phyloP scores from a whole-genome alignment of 2,329 filamentous ascomycete genomes.

The Torrubiellomyces zombiae region DNA sequence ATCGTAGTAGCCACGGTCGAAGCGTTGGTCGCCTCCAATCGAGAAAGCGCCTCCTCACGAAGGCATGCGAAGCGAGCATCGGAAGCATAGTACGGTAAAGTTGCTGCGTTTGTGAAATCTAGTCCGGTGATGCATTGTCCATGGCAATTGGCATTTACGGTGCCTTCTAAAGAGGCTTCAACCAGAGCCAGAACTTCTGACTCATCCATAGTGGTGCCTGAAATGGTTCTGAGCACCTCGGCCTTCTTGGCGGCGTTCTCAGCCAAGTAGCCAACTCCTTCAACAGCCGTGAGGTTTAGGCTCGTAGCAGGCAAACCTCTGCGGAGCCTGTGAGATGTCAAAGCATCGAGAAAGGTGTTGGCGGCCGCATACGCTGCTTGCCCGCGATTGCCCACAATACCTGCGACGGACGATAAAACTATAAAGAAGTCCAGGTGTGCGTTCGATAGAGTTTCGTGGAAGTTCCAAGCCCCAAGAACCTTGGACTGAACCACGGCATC shows the following conservation, averaged over 20 bases:
- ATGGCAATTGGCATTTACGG: conserved; percentile 23
- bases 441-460: conserved; percentile 26
- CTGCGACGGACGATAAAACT: conserved; percentile 33
- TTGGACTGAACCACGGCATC: conserved; percentile 31
- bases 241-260: conserved; percentile 25
- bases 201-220: conserved; percentile 30
- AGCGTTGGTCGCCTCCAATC: conserved; percentile 4
- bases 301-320: conserved; percentile 26
- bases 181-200: conserved; percentile 37
- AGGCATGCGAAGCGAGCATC: conserved; percentile 38
- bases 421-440: conserved; percentile 34
- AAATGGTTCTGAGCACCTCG: conserved; percentile 30
- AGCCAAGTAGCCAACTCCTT: conserved; percentile 31
- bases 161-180: conserved; percentile 31
- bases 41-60: conserved; percentile 18
- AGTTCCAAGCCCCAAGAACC: conserved; percentile 35
- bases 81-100: conserved; percentile 33
- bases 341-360: conserved; percentile 24
- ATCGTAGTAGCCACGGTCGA: too few relatives aligned
- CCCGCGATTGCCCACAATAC: conserved; percentile 31
- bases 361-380: conserved; percentile 36
- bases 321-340: conserved; percentile 18
- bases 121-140: conserved; percentile 38
- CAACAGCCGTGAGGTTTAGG: conserved; percentile 35
- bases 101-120: conserved; percentile 23